Evolutionary conservation across 2,329 filamentous ascomycete species (phyloP).

Genomic region (Xylaria sp.): DNA sequence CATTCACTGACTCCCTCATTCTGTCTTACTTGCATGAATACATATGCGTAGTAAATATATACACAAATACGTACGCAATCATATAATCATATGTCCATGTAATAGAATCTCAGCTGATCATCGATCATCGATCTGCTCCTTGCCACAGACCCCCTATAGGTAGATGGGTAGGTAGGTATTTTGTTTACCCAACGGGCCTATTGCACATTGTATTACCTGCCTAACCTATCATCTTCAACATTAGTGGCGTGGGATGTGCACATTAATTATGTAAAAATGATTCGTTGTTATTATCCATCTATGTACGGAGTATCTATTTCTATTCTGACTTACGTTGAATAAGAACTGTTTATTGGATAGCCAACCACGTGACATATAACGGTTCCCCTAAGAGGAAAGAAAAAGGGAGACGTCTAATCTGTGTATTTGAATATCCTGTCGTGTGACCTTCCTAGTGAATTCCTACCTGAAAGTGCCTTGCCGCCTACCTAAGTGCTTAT

Average conservation of each 20-base stretch:
- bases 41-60: background rate
- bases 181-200: background rate
- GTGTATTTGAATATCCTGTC: too few relatives aligned
- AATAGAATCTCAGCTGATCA: background rate
- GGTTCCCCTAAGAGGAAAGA: background rate
- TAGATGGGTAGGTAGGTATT: background rate
- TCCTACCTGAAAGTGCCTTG: too few relatives aligned
- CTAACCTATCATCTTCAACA: background rate
- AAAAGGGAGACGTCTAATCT: too few relatives aligned
- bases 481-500: too few relatives aligned
- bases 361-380: background rate
- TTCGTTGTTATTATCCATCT: background rate
- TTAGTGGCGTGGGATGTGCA: constrained; percentile 16
- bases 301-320: too few relatives aligned
- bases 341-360: background rate
- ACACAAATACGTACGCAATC: background rate
- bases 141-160: background rate
- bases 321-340: too few relatives aligned
- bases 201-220: background rate
- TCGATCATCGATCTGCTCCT: background rate
- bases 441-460: too few relatives aligned
- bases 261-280: background rate
- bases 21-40: constrained; percentile 6
- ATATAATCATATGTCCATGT: background rate
- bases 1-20: background rate